Base-by-base conservation (phyloP, 202 grass and related monocot species). In the Setaria viridis region DNA sequence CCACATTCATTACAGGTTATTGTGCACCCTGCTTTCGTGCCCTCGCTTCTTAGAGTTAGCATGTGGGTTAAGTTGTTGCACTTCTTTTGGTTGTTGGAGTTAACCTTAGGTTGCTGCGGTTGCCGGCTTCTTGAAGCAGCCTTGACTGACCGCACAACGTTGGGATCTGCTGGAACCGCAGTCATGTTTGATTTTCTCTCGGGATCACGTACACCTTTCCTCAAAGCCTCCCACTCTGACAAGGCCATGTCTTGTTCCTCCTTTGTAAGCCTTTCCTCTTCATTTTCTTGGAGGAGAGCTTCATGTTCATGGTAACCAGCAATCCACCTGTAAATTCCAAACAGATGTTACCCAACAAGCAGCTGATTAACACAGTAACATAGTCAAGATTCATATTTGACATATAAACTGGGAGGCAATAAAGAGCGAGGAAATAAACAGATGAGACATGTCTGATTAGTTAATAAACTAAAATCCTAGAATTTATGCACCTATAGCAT, bases 231-330 rank as follows among this genome's bases (percentile, higher is more conserved):
- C 85, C 89, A 93, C 53, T 93, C 90, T 30, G 85, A 88, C 90
- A 90, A 96, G 45, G 96, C 96, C 88, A 96, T 88, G 19, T 99
- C 96, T 76, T 96, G 90, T 77, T 99, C 96, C 82, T 99, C 97
- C 90, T 99, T 99, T 7, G 93, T 91, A 58, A 99, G 90, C 45
- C 77, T 96, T 70, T 99, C 97, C 46, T 94, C 93, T 74, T 99
- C 97, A 57, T 99, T 96, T 84, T 99, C 97, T 93, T 96, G 93
- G 37, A 99, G 65, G 84, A 99, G 91, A 63, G 89, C 91, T 89
- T 99, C 96, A 71, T 99, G 97, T 74, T 99, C 97, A 83, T 99
- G 97, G 70, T 96, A 99, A 81, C 94, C 90, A 63, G 85, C 90
- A 83, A 99, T 99, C 97, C 93, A 99, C 47, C 97, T 99, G 80